phyloP scores from a whole-genome alignment of 345 rosid genomes.

The Geranium brycei region DNA sequence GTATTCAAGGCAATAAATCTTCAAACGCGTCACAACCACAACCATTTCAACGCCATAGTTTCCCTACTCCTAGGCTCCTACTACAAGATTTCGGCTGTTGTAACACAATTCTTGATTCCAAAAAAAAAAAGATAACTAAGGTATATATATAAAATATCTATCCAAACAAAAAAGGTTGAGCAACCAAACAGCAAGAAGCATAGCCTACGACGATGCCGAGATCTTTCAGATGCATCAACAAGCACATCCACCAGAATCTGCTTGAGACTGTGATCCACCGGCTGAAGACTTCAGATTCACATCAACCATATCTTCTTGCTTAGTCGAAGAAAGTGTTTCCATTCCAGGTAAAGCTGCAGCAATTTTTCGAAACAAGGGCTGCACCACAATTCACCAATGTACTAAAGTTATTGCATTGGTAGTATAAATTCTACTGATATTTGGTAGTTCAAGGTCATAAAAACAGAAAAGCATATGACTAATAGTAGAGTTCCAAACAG shows the following conservation, averaged over 20 bases:
- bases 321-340: slow-evolving; percentile 12
- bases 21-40: too few relatives aligned
- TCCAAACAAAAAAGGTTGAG: background rate
- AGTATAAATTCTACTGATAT: background rate
- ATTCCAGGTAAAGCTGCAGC: slow-evolving; percentile 2
- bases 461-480: too few relatives aligned
- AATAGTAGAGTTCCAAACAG: background rate
- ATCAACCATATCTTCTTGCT: slow-evolving; percentile 3
- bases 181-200: background rate
- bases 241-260: slow-evolving; percentile 12
- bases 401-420: too few relatives aligned
- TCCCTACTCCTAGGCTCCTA: background rate
- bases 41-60: too few relatives aligned
- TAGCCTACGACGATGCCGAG: background rate
- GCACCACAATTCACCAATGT: background rate
- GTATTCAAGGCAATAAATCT: too few relatives aligned
- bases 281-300: slow-evolving; percentile 9
- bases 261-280: slow-evolving; percentile 9
- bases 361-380: slow-evolving; percentile 7
- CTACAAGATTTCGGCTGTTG: too few relatives aligned
- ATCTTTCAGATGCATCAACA: slow-evolving; percentile 9
- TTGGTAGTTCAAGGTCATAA: background rate
- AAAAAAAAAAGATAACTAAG: background rate
- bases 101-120: background rate
- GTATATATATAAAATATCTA: background rate